Base-by-base conservation (phyloP, 257 asterid genomes). In the Solanum corneliomulleri region DNA sequence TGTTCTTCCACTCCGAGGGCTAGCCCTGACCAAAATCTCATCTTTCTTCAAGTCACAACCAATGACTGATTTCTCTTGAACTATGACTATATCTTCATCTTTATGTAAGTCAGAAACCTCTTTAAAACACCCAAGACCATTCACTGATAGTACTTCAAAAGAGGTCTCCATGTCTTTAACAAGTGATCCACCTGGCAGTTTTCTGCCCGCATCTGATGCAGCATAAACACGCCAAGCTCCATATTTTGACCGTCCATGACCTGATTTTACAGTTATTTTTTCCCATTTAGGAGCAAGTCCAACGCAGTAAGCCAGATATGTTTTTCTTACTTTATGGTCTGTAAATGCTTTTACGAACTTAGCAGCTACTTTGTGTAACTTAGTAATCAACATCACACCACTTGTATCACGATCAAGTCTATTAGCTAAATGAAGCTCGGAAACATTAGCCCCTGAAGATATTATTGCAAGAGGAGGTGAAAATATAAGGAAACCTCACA, bases 201-300 rank as follows among this genome's bases (percentile, higher is more conserved):
- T 84, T 87, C 93, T 90, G 14, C 98, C 97, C 76, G 91, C 98
- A 90, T 95, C 98, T 41, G 99, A 88, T 41, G 89, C 87, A 41
- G 94, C 97, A 88, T 95, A 97, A 82, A 97, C 98, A 31, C 98
- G 98, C 98, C 98, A 95, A n/a, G 95, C 99, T 84, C 99, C 99
- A 72, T 92, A 92, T 89, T 85, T 95, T 33, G 99, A 97, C 27
- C 99, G 92, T 42, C 98, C 99, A 78, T 97, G 98, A 83, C 98
- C 99, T 15, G 99, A 97, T 86, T 87, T 94, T 69, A 97, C 56
- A 66, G 89, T 87, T 37, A 93, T 83, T 9, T 86, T 92, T 74
- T 89, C 90, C 98, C 98, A 94, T 88, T 88, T 89, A 11, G 98
- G 98, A 80, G 91, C 87, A 20, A 84, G 85, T 14, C 98, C 99